These are phyloP conservation scores for Diaporthe sp. DNA, from an alignment of 2,329 filamentous ascomycete genomes.

Conservation along the genomic window DNA sequence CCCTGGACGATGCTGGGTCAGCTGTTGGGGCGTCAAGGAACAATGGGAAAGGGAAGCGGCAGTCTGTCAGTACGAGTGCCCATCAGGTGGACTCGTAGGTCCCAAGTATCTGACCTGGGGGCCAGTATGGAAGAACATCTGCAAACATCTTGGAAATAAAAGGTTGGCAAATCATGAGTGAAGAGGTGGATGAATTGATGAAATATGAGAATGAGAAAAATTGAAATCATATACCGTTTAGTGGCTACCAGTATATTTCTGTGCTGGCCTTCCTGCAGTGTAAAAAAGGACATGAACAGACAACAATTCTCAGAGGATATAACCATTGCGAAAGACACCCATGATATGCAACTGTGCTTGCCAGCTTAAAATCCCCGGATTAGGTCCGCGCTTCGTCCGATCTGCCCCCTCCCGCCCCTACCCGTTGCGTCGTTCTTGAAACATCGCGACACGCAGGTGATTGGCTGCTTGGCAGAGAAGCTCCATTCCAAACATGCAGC, in stretches of 20 bases:
- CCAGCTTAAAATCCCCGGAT: not conserved
- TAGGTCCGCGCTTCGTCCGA: not conserved
- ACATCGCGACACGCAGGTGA: constrained; percentile 22
- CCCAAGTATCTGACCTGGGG: not conserved
- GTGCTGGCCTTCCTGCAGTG: not conserved
- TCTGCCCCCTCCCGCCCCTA: not conserved
- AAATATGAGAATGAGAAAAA: not conserved
- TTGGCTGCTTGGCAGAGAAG: constrained; percentile 21
- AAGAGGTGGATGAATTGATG: constrained; percentile 6
- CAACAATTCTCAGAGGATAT: too few relatives aligned
- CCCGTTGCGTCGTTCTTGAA: constrained; percentile 13
- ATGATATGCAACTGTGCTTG: not conserved
- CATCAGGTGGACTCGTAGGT: constrained; percentile 8
- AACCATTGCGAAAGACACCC: not conserved
- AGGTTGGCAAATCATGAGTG: not conserved
- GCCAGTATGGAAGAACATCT: not conserved
- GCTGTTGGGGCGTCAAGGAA: constrained; percentile 42
- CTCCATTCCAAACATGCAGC: constrained; percentile 27
- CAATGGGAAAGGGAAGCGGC: constrained; percentile 9
- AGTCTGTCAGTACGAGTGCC: constrained; percentile 14
- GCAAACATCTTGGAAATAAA: too few relatives aligned
- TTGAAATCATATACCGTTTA: not conserved
- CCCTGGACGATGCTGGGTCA: constrained; percentile 45
- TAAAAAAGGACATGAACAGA: not conserved
- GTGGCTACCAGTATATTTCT: not conserved